Conservation (phyloP, 176 grass and related monocot species). For the Musa schizocarpa region DNA sequence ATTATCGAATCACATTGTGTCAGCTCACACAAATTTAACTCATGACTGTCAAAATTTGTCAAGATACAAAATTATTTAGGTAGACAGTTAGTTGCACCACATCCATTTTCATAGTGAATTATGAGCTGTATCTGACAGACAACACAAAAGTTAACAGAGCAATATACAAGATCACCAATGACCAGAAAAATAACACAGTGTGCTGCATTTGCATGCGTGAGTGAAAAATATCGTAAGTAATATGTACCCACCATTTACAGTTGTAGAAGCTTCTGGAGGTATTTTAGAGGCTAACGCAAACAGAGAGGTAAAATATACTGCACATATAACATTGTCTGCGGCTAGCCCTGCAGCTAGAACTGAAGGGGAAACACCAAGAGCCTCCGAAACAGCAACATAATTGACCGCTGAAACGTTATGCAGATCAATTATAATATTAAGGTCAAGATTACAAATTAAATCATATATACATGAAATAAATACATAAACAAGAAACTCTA, state of each 20-base stretch:
- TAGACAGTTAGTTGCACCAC: too few relatives aligned
- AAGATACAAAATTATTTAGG: too few relatives aligned
- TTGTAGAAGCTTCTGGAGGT: slow-evolving; percentile 32
- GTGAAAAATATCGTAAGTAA: not conserved
- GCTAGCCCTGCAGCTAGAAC: slow-evolving; percentile 56
- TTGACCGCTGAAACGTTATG: slow-evolving; percentile 54
- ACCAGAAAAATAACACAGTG: too few relatives aligned
- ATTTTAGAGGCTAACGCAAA: slow-evolving; percentile 62
- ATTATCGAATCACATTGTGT: too few relatives aligned
- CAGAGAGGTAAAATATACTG: slow-evolving; percentile 58
- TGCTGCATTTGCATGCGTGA: too few relatives aligned
- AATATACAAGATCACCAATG: too few relatives aligned
- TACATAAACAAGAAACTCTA: not conserved
- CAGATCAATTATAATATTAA: slow-evolving; percentile 7
- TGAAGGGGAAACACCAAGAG: slow-evolving; percentile 48
- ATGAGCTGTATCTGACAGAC: too few relatives aligned
- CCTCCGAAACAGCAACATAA: slow-evolving; percentile 67
- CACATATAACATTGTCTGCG: slow-evolving; percentile 78
- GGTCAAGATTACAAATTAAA: not conserved
- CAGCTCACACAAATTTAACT: too few relatives aligned
- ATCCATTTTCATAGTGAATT: too few relatives aligned
- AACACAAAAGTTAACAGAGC: too few relatives aligned
- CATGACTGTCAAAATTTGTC: too few relatives aligned
- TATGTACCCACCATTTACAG: slow-evolving; percentile 21
- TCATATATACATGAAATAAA: not conserved